These are phyloP conservation scores for Arabidopsis suecica DNA, from an alignment of 345 rosid species.

Conservation along the genomic window DNA sequence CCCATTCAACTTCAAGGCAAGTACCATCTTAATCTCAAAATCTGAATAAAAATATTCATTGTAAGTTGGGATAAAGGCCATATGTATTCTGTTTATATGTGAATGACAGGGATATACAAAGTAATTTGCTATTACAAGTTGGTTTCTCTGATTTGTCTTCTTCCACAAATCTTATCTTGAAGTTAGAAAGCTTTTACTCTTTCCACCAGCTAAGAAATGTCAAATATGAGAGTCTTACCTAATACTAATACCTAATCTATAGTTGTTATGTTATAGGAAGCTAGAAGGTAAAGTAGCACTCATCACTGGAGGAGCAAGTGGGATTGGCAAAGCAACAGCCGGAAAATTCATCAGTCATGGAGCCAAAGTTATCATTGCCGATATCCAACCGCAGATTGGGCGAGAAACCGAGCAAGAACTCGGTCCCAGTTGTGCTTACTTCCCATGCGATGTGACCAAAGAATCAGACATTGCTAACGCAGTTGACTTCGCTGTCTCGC, in stretches of 20 bases:
- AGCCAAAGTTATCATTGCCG: conserved; percentile 82
- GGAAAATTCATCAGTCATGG: conserved; percentile 68
- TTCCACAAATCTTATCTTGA: conserved; percentile 39
- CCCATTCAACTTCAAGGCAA: conserved; percentile 37
- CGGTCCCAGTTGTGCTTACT: conserved; percentile 63
- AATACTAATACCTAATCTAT: neutral
- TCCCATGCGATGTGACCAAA: conserved; percentile 69
- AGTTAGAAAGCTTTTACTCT: conserved; percentile 21
- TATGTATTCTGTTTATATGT: neutral
- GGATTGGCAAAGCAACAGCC: conserved; percentile 86
- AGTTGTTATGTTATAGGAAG: conserved; percentile 48
- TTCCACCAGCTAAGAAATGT: conserved; percentile 23
- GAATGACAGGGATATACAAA: neutral
- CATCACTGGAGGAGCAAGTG: conserved; percentile 90
- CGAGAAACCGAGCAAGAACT: conserved; percentile 60
- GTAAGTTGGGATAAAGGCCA: neutral
- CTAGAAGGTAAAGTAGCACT: conserved; percentile 86
- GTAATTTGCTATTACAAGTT: conserved; percentile 28
- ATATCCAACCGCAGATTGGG: conserved; percentile 64
- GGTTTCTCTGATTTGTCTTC: conserved; percentile 33
- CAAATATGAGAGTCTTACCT: conserved; percentile 18
- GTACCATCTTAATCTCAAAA: conserved; percentile 5
- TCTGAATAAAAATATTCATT: neutral
- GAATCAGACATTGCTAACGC: conserved; percentile 75
- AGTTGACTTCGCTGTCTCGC: conserved; percentile 64